phyloP scores from a whole-genome alignment of 2,329 filamentous ascomycete species.

The Incumbomyces delicatus region DNA sequence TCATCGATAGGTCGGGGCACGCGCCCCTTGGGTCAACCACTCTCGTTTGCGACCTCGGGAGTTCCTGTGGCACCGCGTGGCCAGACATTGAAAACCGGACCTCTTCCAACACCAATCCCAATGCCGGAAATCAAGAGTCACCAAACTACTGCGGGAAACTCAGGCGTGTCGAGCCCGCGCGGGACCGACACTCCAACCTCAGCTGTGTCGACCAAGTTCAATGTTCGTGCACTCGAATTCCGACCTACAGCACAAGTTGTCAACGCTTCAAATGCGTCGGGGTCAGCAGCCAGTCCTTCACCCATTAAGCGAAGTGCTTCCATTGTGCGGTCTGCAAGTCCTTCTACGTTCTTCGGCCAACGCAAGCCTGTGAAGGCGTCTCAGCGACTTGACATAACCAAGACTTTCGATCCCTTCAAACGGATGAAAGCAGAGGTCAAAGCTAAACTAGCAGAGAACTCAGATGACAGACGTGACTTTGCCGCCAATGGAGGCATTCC shows the following conservation, averaged over 20 bases:
- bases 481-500: slow-evolving; percentile 72
- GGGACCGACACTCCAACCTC: slow-evolving; percentile 44
- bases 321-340: slow-evolving; percentile 38
- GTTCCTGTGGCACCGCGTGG: slow-evolving; percentile 1
- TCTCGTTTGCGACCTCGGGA: slow-evolving; percentile 8
- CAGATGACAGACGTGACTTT: slow-evolving; percentile 50
- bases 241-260: slow-evolving; percentile 74
- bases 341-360: slow-evolving; percentile 51
- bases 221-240: slow-evolving; percentile 61
- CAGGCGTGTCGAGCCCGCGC: slow-evolving; percentile 31
- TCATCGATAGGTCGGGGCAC: slow-evolving; percentile 34
- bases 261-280: slow-evolving; percentile 54
- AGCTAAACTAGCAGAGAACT: slow-evolving; percentile 1
- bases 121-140: slow-evolving; percentile 56
- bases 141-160: slow-evolving; percentile 27
- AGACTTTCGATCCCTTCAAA: slow-evolving; percentile 55
- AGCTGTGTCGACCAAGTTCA: slow-evolving; percentile 43
- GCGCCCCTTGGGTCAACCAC: slow-evolving; percentile 33
- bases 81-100: background rate
- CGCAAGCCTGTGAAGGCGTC: slow-evolving; percentile 59
- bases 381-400: slow-evolving; percentile 45
- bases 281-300: slow-evolving; percentile 62
- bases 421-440: slow-evolving; percentile 57
- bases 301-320: slow-evolving; percentile 46
- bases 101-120: slow-evolving; percentile 45